Conservation (phyloP, 441 rosid species). For the Iberis amara region DNA sequence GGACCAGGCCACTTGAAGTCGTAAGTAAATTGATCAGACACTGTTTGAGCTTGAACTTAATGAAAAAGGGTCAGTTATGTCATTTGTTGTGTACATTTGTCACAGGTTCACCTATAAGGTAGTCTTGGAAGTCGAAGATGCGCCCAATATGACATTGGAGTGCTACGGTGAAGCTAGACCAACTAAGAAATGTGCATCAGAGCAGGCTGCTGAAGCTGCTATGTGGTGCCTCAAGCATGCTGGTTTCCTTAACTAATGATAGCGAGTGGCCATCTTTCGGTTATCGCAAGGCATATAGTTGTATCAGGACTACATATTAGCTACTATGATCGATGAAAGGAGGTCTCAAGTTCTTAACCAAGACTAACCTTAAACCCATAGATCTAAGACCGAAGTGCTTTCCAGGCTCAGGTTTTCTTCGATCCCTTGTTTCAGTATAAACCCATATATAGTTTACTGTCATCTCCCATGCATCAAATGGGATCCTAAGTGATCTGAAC, state of each 20-base stretch:
- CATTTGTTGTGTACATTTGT: slow-evolving; percentile 1
- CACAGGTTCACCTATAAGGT: slow-evolving; percentile 73
- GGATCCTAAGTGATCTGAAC: background rate
- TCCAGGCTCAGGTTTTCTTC: too few species aligned
- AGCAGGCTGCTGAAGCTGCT: slow-evolving; percentile 81
- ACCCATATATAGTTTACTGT: background rate
- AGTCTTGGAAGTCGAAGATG: slow-evolving; percentile 51
- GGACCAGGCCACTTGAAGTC: slow-evolving; percentile 71
- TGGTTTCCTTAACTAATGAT: slow-evolving; percentile 40
- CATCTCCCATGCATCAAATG: too few species aligned
- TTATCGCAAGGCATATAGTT: slow-evolving; percentile 15
- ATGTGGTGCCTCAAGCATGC: slow-evolving; percentile 58
- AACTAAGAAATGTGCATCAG: slow-evolving; percentile 80
- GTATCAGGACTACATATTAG: slow-evolving; percentile 10
- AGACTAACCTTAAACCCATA: background rate
- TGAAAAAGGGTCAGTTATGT: background rate
- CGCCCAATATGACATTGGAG: slow-evolving; percentile 43
- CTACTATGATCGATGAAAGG: slow-evolving; percentile 13
- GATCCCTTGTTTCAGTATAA: background rate
- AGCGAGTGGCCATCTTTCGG: slow-evolving; percentile 1
- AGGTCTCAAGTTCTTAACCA: slow-evolving; percentile 5
- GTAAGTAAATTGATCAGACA: slow-evolving; percentile 41
- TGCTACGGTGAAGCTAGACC: slow-evolving; percentile 49
- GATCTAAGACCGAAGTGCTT: too few species aligned
- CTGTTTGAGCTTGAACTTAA: background rate